Conservation (phyloP, 1,139 yeast species). For the Kurtzmaniella quercitrusa region DNA sequence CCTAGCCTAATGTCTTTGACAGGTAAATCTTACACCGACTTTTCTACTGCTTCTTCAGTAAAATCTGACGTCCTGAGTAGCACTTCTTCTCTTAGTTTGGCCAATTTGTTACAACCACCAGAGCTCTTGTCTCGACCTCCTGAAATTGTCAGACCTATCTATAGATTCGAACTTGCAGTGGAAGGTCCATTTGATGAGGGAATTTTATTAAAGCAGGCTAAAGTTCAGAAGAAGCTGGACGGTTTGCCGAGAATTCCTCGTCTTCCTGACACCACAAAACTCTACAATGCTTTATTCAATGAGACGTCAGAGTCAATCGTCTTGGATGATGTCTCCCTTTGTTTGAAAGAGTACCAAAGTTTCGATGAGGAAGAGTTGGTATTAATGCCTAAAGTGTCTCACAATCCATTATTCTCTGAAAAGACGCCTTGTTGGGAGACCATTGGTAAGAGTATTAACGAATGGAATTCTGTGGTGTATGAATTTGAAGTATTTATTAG, state of each 20-base stretch:
- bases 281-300: neutral
- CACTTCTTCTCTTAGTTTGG: slow-evolving; percentile 5
- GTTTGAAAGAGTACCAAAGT: slow-evolving; percentile 20
- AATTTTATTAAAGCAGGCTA: neutral
- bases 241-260: slow-evolving; percentile 7
- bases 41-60: slow-evolving; percentile 25
- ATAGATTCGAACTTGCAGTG: slow-evolving; percentile 43
- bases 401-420: slow-evolving; percentile 3
- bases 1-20: slow-evolving; percentile 43
- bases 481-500: slow-evolving; percentile 58
- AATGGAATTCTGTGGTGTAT: slow-evolving; percentile 53
- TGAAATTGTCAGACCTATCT: slow-evolving; percentile 42
- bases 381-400: slow-evolving; percentile 1
- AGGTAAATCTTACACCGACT: slow-evolving; percentile 38
- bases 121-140: slow-evolving; percentile 44
- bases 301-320: slow-evolving; percentile 3
- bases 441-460: slow-evolving; percentile 63
- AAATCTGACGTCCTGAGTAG: slow-evolving; percentile 26
- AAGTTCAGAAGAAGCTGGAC: slow-evolving; percentile 20
- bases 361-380: slow-evolving; percentile 10
- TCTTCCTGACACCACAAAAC: neutral
- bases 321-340: slow-evolving; percentile 9
- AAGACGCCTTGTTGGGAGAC: slow-evolving; percentile 17
- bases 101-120: slow-evolving; percentile 31
- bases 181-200: slow-evolving; percentile 15